phyloP scores from a whole-genome alignment of 106 monocot species.

The Dioscorea alata region DNA sequence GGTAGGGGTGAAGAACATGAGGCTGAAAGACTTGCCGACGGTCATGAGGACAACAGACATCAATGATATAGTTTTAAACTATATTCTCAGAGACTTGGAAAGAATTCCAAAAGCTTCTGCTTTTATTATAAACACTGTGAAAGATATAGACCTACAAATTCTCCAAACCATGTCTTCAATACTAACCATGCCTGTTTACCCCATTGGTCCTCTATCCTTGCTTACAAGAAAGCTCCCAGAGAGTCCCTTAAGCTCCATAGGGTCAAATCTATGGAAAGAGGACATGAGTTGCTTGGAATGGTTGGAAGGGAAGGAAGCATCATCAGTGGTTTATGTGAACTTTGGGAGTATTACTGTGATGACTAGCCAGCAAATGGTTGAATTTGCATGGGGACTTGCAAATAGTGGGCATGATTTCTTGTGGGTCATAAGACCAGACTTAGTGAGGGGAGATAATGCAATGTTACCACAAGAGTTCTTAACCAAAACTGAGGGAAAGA shows the following conservation, averaged over 20 bases:
- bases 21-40: slow-evolving; percentile 2
- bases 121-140: too few species aligned
- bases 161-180: too few species aligned
- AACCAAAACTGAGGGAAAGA: background rate
- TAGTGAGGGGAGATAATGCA: slow-evolving; percentile 13
- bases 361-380: slow-evolving; percentile 6
- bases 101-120: too few species aligned
- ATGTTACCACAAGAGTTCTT: slow-evolving; percentile 8
- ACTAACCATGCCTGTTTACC: too few species aligned
- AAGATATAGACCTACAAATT: too few species aligned
- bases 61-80: background rate
- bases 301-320: background rate
- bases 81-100: too few species aligned
- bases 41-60: background rate
- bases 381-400: slow-evolving; percentile 20
- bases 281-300: background rate
- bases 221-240: too few species aligned
- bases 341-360: background rate
- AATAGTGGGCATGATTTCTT: slow-evolving; percentile 6
- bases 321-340: slow-evolving; percentile 13
- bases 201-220: too few species aligned
- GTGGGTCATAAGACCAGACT: slow-evolving; percentile 11
- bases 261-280: background rate
- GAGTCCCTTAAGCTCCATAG: background rate
- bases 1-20: background rate